Evolutionary conservation across 2,329 filamentous ascomycete genomes (phyloP), one percentile per base, ranked within the genome.

Genomic region (Gliomastix tumulicola): DNA sequence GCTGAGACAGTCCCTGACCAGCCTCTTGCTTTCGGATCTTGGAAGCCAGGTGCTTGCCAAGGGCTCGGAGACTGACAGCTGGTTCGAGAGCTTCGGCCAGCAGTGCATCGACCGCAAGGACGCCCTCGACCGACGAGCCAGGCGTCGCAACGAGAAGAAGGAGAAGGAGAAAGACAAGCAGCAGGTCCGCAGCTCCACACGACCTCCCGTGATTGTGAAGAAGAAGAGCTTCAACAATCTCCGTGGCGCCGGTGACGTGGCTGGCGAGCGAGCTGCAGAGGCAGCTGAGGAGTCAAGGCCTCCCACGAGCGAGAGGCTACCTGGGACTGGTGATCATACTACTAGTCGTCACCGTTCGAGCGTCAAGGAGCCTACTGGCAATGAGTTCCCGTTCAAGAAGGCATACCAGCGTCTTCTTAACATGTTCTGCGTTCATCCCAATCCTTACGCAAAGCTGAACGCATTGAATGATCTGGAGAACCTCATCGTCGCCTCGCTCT

Each of bases 11-110:
- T 84, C 81, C 0, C 64, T 97, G 27, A 90, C 83, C 3, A 89
- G 88, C 44, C 68, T 98, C 15, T 64, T 97, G 3, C 65, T 97
- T 19, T 97, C 90, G 34, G 92, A 98, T 55, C 69, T 97, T 5
- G 88, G 89, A 6, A 88, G 82, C 28, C 76, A 87, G 21, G 82
- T 96, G 2, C 92, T 94, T 57, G 79, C 81, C n/a, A 77, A 76
- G 35, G 92, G 92, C 4, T 94, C 88, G 30, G 92, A 98, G 63
- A 97, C 90, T 1, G 92, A 97, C 56, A 71, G 71, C 4, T 96
- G 90, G 84, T 92, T 96, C 47, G 70, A 76, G 36, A 75, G 76
- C 12, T 57, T 88, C 7, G 77, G 79, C 4, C 74, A 82, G 47
- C 67, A 82, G 44, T 82, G 77, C 51, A 77, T 81, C 36, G 75